Base-by-base conservation (phyloP, 257 asterid species). In the Plantago major region DNA sequence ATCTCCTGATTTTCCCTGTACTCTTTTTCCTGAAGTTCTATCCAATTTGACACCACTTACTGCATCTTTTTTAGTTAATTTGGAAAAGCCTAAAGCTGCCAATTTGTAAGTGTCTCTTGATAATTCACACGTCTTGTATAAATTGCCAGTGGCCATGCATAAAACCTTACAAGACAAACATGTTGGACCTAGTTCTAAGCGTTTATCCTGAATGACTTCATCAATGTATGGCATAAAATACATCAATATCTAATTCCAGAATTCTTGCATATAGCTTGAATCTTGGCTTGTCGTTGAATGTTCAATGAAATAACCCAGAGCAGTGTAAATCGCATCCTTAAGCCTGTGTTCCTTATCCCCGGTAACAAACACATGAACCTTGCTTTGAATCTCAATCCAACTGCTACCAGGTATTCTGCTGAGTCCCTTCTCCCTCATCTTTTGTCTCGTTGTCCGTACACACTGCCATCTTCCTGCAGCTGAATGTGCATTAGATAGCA, bases 401-500 rank as follows among this genome's bases (percentile, higher is more conserved):
- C 98, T 90, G 65, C 85, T 75, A 3, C 98, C 98, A 2, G 98
- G 90, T 22, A 79, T 65, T 62, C 88, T 79, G 13, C 45, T 68
- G 60, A 91, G 42, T 26, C 95, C 84, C 28, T 75, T 88, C 73
- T 64, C 88, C 66, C 55, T 79, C 88, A 88, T 88, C 73, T 60
- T 82, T 7, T 67, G 55, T 78, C 98, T 84, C 6, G 81, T 9
- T 11, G 57, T 55, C 51, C 69, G 16, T 22, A 70, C 92, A 6
- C 49, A 67, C 56, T 69, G 82, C 98, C 96, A 88, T 62, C 94
- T 86, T 16, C 95, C 90, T 0, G 87, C 89, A 9, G 85, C 92
- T 12, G 84, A 91, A 66, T 84, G 88, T 14, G 90, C 94, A 68
- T 91, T 88, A 0, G 95, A 91, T 8, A 91, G 83, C 96, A 91